Conservation (phyloP, 2,329 filamentous ascomycete genomes). For the Sarocladium brachiariae region DNA sequence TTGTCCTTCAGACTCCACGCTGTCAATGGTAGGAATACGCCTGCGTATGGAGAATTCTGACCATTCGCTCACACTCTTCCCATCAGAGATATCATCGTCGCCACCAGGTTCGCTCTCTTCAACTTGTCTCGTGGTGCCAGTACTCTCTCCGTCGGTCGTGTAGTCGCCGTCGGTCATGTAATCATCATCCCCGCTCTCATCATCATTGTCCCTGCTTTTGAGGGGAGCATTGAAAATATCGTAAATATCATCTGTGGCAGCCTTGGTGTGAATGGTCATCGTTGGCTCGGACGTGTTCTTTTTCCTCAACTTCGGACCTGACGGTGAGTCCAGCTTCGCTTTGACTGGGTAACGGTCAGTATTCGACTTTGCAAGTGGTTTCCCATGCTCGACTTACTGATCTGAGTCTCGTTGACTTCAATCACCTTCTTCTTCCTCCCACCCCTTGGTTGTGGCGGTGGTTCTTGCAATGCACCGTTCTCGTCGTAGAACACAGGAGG, state of each 20-base stretch:
- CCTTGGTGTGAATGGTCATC: slow-evolving; percentile 93
- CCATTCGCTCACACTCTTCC: slow-evolving; percentile 71
- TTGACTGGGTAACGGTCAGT: slow-evolving; percentile 54
- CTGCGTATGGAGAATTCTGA: slow-evolving; percentile 76
- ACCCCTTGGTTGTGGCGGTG: slow-evolving; percentile 37
- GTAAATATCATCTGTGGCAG: slow-evolving; percentile 95
- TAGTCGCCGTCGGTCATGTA: slow-evolving; percentile 68
- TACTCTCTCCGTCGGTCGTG: slow-evolving; percentile 80
- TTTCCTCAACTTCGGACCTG: slow-evolving; percentile 74
- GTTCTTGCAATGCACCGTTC: slow-evolving; percentile 46
- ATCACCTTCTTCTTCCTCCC: slow-evolving; percentile 69
- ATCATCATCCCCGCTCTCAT: slow-evolving; percentile 49
- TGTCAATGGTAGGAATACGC: slow-evolving; percentile 50
- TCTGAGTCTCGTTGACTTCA: slow-evolving; percentile 88
- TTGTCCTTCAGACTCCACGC: slow-evolving; percentile 14
- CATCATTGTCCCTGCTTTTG: slow-evolving; percentile 20
- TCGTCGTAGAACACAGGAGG: slow-evolving; percentile 45
- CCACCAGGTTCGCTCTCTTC: slow-evolving; percentile 35
- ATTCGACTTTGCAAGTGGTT: slow-evolving; percentile 21
- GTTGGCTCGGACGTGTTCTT: slow-evolving; percentile 77
- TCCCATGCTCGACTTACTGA: slow-evolving; percentile 52
- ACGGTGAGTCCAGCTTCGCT: slow-evolving; percentile 85
- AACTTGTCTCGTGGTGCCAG: slow-evolving; percentile 66
- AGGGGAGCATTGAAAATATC: slow-evolving; percentile 87
- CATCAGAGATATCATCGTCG: slow-evolving; percentile 47